Percentiles rank a stretch among this genome's conserved stretches.
Evolutionary conservation across 2,329 filamentous ascomycete species (phyloP).

Genomic region (Scedosporium boydii): DNA sequence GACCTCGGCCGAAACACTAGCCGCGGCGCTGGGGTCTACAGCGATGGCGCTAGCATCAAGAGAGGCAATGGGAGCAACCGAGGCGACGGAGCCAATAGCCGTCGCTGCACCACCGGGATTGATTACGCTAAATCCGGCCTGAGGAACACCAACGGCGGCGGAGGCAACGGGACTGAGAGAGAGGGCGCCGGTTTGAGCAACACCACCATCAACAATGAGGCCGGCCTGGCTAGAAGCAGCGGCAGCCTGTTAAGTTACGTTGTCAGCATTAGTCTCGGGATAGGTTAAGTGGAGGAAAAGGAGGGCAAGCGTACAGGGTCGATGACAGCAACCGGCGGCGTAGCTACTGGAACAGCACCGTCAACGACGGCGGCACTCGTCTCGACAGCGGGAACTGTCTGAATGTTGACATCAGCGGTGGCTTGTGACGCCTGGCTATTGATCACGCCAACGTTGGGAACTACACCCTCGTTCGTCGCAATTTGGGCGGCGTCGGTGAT

Average conservation of each 20-base stretch:
- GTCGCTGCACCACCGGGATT: neutral
- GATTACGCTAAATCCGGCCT: neutral
- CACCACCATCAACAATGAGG: neutral
- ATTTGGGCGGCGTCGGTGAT: neutral
- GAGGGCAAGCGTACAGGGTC: neutral
- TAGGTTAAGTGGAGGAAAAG: neutral
- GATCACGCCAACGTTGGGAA: neutral
- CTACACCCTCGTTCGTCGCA: neutral
- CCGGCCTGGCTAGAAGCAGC: neutral
- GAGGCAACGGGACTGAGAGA: neutral
- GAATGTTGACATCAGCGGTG: neutral
- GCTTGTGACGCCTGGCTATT: neutral
- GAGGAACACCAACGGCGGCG: neutral
- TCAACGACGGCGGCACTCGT: neutral
- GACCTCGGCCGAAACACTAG: neutral
- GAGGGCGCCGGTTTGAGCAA: neutral
- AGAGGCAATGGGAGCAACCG: neutral
- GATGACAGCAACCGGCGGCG: neutral
- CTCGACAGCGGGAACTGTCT: neutral
- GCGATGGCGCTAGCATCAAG: neutral
- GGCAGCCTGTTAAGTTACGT: neutral
- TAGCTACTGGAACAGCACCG: neutral
- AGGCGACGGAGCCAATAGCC: neutral
- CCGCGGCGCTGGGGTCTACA: neutral
- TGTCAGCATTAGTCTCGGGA: neutral